phyloP scores from a whole-genome alignment of 31 red algal species.

The Endocladia muricata region DNA sequence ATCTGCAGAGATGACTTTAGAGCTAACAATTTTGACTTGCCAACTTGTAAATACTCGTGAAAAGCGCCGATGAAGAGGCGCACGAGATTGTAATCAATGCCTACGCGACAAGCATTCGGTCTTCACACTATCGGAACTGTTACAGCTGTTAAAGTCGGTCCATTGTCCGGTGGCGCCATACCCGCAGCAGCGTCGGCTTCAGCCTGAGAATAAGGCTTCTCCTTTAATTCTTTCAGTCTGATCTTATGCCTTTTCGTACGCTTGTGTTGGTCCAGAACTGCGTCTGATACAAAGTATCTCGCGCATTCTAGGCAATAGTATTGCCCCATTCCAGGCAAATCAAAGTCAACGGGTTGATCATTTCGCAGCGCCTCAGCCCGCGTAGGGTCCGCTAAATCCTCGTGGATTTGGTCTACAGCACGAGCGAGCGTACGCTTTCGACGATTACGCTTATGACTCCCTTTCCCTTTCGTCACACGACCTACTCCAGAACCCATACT shows the following conservation, averaged over 20 bases:
- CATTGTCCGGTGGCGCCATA: conserved; percentile 62
- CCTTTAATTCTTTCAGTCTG: conserved; percentile 59
- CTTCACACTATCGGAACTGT: too few species aligned
- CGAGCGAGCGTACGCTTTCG: conserved; percentile 45
- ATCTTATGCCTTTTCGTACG: conserved; percentile 65
- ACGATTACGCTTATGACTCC: conserved; percentile 55
- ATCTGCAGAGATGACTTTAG: conserved; percentile 25
- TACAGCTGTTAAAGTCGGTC: background rate
- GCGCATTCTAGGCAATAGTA: conserved; percentile 77
- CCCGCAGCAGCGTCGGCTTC: conserved; percentile 79
- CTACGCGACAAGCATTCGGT: too few species aligned
- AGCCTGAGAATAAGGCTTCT: conserved; percentile 60
- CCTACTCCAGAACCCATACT: conserved; percentile 53
- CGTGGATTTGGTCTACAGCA: conserved; percentile 56
- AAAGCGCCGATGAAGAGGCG: too few species aligned
- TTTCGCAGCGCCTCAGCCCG: conserved; percentile 33
- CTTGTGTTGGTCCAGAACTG: conserved; percentile 41
- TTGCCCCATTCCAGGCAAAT: conserved; percentile 82
- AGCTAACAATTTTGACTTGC: background rate
- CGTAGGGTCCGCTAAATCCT: conserved; percentile 46
- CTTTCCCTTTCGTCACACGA: conserved; percentile 57
- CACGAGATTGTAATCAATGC: too few species aligned
- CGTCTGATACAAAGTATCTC: conserved; percentile 62
- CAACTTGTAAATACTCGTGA: conserved; percentile 4
- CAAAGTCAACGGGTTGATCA: conserved; percentile 62